Conservation (phyloP, 345 rosid genomes). For the Rhizophora mangle region DNA sequence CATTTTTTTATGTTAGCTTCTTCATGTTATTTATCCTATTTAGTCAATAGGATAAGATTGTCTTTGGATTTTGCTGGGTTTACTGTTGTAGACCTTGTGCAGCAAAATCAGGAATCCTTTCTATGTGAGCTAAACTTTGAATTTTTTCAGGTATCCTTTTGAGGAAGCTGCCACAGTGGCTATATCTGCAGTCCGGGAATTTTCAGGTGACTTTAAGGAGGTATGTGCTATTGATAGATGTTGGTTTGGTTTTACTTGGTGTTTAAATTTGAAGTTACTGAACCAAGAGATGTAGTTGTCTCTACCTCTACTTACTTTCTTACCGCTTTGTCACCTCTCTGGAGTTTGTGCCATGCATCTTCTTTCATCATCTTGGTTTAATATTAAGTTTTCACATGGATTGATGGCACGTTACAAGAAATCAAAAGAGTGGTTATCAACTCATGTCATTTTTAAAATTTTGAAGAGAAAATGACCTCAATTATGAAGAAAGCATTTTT, state of each 20-base stretch:
- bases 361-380: too few relatives aligned
- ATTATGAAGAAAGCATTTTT: too few relatives aligned
- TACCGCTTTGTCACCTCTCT: too few relatives aligned
- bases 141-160: constrained; percentile 60
- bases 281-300: background rate
- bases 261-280: background rate
- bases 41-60: background rate
- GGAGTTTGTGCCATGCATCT: too few relatives aligned
- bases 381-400: too few relatives aligned
- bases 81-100: background rate
- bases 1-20: too few relatives aligned
- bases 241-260: background rate
- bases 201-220: constrained; percentile 69
- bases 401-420: too few relatives aligned
- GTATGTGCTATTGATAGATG: constrained; percentile 27
- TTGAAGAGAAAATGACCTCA: too few relatives aligned
- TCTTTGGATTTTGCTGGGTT: background rate
- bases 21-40: background rate
- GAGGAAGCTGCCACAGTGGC: constrained; percentile 78
- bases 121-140: background rate
- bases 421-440: too few relatives aligned
- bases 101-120: background rate
- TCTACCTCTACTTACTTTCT: too few relatives aligned
- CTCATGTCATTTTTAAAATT: too few relatives aligned
- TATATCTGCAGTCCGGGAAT: constrained; percentile 69